A percentile compares a stretch with the other conserved stretches of the same genome.
These are phyloP conservation scores for Theobroma cacao DNA, from an alignment of 345 rosid genomes.

Conservation along the genomic window DNA sequence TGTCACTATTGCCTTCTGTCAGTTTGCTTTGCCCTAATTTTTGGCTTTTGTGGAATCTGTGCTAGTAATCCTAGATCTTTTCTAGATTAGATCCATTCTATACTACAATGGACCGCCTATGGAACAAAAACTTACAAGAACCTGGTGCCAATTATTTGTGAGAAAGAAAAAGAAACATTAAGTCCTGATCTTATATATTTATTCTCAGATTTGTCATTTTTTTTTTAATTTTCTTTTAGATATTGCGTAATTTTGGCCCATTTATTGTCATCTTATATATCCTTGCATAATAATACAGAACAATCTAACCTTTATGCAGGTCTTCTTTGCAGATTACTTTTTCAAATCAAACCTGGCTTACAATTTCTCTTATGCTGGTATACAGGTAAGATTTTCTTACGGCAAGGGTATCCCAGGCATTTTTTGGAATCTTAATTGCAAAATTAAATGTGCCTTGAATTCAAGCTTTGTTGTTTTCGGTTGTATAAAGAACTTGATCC, in stretches of 20 bases:
- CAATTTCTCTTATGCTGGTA: conserved; percentile 62
- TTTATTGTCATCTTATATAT: neutral
- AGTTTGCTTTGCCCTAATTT: neutral
- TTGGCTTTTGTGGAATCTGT: neutral
- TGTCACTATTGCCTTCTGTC: neutral
- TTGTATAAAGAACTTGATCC: neutral
- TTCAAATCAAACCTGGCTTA: conserved; percentile 73
- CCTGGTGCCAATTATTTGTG: neutral
- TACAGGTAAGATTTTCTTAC: conserved; percentile 51
- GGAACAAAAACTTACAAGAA: neutral
- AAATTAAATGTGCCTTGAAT: neutral
- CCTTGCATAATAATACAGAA: conserved; percentile 9
- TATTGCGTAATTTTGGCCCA: neutral
- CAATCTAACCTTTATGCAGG: conserved; percentile 49
- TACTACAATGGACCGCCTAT: neutral
- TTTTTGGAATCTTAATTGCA: conserved; percentile 2
- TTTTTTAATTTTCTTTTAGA: neutral
- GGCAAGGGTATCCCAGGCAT: neutral
- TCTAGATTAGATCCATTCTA: neutral
- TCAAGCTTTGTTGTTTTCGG: neutral
- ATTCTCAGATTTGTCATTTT: neutral
- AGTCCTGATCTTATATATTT: neutral
- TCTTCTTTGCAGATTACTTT: conserved; percentile 85
- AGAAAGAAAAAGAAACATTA: neutral
- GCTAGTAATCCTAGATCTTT: neutral